A percentile compares a stretch with the other conserved stretches of the same genome.
Conservation (phyloP, 441 rosid species). For the Erysimum cheiri region DNA sequence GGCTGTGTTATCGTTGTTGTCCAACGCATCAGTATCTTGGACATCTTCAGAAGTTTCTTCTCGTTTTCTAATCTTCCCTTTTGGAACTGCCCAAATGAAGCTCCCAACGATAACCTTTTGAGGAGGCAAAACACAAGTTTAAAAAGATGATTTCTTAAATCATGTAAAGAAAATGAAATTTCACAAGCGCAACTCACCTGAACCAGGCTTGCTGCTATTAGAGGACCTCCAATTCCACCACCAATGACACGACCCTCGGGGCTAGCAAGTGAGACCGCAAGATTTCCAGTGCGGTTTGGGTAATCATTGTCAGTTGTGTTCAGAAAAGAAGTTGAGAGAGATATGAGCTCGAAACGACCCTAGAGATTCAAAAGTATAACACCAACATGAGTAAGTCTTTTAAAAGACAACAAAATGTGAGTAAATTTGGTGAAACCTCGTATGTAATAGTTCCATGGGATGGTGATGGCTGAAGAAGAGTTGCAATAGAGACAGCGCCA, state of each 20-base stretch:
- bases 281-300: conserved; percentile 68
- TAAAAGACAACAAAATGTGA: not conserved
- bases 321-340: conserved; percentile 84
- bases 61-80: conserved; percentile 62
- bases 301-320: conserved; percentile 54
- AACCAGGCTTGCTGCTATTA: conserved; percentile 85
- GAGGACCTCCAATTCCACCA: conserved; percentile 88
- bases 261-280: conserved; percentile 87
- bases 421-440: conserved; percentile 52
- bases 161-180: conserved; percentile 2
- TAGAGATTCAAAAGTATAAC: conserved; percentile 33
- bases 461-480: conserved; percentile 67
- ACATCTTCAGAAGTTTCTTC: conserved; percentile 57
- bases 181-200: conserved; percentile 54
- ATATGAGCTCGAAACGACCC: conserved; percentile 93
- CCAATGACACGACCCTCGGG: conserved; percentile 95
- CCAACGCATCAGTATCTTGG: conserved; percentile 49
- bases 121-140: conserved; percentile 14
- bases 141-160: not conserved
- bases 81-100: conserved; percentile 80
- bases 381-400: conserved; percentile 13
- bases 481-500: conserved; percentile 74
- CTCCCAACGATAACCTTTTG: conserved; percentile 84
- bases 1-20: conserved; percentile 50
- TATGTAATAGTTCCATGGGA: conserved; percentile 74